Percentiles rank a stretch among this genome's conserved stretches.
Evolutionary conservation across 202 grass and related monocot genomes (phyloP).

Genomic region (Musa balbisiana): DNA sequence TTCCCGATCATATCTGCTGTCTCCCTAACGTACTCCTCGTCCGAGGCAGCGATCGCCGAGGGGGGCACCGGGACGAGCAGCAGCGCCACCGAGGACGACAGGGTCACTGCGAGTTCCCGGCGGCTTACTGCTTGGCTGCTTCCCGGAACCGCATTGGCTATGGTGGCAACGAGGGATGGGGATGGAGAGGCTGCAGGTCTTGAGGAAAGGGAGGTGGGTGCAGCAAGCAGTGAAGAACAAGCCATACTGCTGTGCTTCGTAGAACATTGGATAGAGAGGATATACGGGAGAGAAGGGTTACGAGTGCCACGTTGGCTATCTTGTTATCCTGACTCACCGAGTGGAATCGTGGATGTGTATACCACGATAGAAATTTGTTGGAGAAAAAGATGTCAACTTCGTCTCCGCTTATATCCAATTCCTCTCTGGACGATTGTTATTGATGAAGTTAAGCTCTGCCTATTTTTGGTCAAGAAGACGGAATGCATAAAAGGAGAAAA

Average conservation of each 20-base stretch:
- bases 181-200: too few relatives aligned
- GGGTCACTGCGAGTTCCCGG: conserved; percentile 35
- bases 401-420: too few relatives aligned
- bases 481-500: too few relatives aligned
- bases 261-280: conserved; percentile 1
- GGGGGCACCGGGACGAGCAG: conserved; percentile 21
- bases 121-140: conserved; percentile 1
- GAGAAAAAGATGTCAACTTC: too few relatives aligned
- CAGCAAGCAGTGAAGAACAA: conserved; percentile 39
- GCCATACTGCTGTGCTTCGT: not conserved
- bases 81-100: conserved; percentile 29
- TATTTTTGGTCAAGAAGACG: too few relatives aligned
- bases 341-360: too few relatives aligned
- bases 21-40: conserved; percentile 92
- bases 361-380: too few relatives aligned
- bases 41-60: conserved; percentile 34
- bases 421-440: too few relatives aligned
- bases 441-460: too few relatives aligned
- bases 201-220: not conserved
- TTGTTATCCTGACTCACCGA: too few relatives aligned
- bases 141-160: conserved; percentile 7
- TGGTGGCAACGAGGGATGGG: not conserved
- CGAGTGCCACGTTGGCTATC: conserved; percentile 55
- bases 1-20: conserved; percentile 82
- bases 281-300: not conserved